phyloP scores from a whole-genome alignment of 225 moss, liverwort and hornwort species.

The Asterella californica region DNA sequence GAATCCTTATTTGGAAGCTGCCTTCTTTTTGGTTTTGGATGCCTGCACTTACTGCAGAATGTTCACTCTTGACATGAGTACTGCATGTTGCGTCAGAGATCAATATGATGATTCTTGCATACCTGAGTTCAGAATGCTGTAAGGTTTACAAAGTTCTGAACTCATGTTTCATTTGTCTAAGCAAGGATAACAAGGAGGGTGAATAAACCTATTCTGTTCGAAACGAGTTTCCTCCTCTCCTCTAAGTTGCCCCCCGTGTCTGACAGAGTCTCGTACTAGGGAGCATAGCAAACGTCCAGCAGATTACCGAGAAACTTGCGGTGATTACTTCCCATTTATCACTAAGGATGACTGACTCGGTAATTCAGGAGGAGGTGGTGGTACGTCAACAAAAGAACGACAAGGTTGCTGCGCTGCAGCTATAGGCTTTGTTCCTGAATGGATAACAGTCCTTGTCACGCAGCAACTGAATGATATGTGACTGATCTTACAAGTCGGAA shows the following conservation, averaged over 20 bases:
- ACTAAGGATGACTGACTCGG: slow-evolving; percentile 7
- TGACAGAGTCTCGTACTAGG: slow-evolving; percentile 57
- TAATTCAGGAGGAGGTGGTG: background rate
- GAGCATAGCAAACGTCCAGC: slow-evolving; percentile 80
- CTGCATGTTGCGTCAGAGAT: background rate
- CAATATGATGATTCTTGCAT: background rate
- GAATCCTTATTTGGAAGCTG: slow-evolving; percentile 8
- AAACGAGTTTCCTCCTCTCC: slow-evolving; percentile 66
- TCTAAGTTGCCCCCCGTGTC: slow-evolving; percentile 83
- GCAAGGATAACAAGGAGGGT: background rate
- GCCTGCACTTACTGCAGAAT: slow-evolving; percentile 13
- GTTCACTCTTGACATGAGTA: background rate
- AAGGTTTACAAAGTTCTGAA: background rate
- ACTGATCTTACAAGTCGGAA: too few relatives aligned
- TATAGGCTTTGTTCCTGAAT: too few relatives aligned
- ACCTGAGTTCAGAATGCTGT: background rate
- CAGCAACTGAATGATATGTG: too few relatives aligned
- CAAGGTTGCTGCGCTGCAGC: too few relatives aligned
- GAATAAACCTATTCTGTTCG: slow-evolving; percentile 53
- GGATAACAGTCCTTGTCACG: too few relatives aligned
- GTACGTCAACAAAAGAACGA: too few relatives aligned
- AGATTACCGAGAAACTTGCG: slow-evolving; percentile 76
- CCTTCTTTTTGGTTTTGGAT: background rate
- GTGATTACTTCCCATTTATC: slow-evolving; percentile 86
- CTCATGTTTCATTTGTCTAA: background rate